phyloP scores from a whole-genome alignment of 2,329 filamentous ascomycete genomes.

The Davidsoniella virescens region DNA sequence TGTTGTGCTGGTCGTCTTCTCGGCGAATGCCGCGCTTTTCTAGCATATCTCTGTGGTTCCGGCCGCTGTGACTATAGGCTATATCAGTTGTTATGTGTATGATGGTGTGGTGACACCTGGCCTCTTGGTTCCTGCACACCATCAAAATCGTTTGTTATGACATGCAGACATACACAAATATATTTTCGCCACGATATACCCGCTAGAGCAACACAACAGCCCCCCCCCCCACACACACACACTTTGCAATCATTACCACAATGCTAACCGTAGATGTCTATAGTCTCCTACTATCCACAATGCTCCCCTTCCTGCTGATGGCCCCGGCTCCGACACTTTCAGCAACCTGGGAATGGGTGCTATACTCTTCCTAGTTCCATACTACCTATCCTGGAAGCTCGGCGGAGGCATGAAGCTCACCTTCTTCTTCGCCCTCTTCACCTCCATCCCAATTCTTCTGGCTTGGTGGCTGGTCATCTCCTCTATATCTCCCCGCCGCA shows the following conservation, averaged over 20 bases:
- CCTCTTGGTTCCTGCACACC: too few relatives aligned
- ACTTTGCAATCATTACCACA: not conserved
- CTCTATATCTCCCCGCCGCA: constrained; percentile 69
- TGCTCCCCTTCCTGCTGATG: constrained; percentile 82
- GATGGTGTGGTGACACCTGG: too few relatives aligned
- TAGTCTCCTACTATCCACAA: constrained; percentile 86
- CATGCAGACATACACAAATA: too few relatives aligned
- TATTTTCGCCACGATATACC: too few relatives aligned
- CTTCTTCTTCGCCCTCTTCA: constrained; percentile 69
- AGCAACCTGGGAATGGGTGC: constrained; percentile 63
- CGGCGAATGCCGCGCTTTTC: too few relatives aligned
- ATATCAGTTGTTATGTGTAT: too few relatives aligned
- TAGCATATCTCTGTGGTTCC: too few relatives aligned
- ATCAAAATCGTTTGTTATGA: too few relatives aligned
- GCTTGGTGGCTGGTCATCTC: constrained; percentile 65
- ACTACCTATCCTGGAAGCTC: constrained; percentile 68
- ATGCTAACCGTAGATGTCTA: constrained; percentile 16
- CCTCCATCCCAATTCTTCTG: constrained; percentile 67
- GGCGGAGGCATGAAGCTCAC: constrained; percentile 76
- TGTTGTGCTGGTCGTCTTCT: too few relatives aligned
- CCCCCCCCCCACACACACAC: too few relatives aligned
- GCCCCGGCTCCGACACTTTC: constrained; percentile 69
- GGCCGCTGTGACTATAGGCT: too few relatives aligned
- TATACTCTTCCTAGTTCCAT: constrained; percentile 54
- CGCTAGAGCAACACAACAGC: too few relatives aligned